Evolutionary conservation across 164 flowering plant genomes (phyloP), one percentile per base, ranked within the genome.

Genomic region (Cinnamomum chago): DNA sequence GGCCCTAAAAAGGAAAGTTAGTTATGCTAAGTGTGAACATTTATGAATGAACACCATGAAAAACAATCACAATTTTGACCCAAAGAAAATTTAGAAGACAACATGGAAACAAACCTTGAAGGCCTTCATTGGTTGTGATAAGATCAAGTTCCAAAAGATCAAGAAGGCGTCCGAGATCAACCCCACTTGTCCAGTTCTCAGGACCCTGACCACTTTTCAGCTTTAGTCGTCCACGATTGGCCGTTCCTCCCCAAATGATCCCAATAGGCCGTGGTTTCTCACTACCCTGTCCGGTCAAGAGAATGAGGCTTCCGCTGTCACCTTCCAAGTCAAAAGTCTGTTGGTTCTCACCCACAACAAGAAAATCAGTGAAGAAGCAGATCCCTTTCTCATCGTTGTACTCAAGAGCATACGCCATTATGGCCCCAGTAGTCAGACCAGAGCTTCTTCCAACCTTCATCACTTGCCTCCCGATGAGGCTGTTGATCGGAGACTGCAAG

Each of bases 211-310:
- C 98, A 76, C 85, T 88, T 79, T 90, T 94, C 25, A 94, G 81
- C 84, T 94, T 94, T 80, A 94, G 78, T 1, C 98, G 82, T 20
- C 98, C 98, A 22, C 98, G 87, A 74, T 94, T 92, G 47, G 98
- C 95, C 6, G 98, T 94, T 40, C 98, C 98, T 75, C 98, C 98
- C 98, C 98, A 94, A 68, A 94, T 94, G 77, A 94, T 94, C 68
- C 98, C 98, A 76, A 91, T 89, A 2, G 98, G 98, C 24, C 68
- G 82, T 17, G 97, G 96, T 76, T 89, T 91, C 77, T 87, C 93
- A 71, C 83, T 87, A 66, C 85, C 79, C 78, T 85, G 83, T 51
- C 87, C 86, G 1, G 91, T 90, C 73, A 94, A 79, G 50, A 94
- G 85, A 77, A 94, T 90, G 70, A 94, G 94, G 79, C 98, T 94